Base-by-base conservation (phyloP, 768 basidiomycete species). In the Amanita pseudoporphyria region DNA sequence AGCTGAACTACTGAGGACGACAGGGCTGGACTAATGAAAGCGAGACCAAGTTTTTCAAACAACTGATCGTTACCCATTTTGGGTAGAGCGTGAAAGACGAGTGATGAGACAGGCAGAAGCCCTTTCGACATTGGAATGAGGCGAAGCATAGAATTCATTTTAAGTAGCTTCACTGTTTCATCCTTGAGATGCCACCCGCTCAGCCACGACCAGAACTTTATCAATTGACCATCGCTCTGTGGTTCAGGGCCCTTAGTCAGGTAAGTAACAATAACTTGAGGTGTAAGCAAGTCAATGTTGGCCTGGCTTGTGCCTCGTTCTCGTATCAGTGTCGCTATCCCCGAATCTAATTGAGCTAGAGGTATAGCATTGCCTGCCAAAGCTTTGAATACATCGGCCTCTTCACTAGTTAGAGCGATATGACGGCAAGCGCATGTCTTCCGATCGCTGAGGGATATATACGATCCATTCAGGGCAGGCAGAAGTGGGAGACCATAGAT, bases 201-300 rank as follows among this genome's bases (percentile, higher is more conserved):
- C 39, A 71, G 44, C 75, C 74, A 77, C 3, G 45, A 36, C 76
- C 75, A 78, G 52, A 76, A 76, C 1, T 47, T 43, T 1, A 62
- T 56, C n/a, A 74, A 49, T 70, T 71, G 74, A 4, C 49, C 37
- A 14, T 69, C 49, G 9, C 53, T 43, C 5, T 31, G 44, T 6
- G 54, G 51, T 32, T 60, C 53, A 6, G 53, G 52, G 22, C 47
- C 49, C 19, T 44, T 45, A n/a, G 52, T 47, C 1, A 60, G 59
- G 10, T 60, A 52, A 5, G 54, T 26, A 5, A 66, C 41, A 22
- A 68, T 64, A 9, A 46, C 55, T 4, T 57, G 32, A 1, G 62
- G 55, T 1, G 54, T 45, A 21, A 74, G 60, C 3, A 36, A 30
- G 26, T 58, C 49, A 1, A 73, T 57, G 33, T 74, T 73, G 42